phyloP scores from a whole-genome alignment of 1,284 basidiomycete species.

The Abortiporus biennis region DNA sequence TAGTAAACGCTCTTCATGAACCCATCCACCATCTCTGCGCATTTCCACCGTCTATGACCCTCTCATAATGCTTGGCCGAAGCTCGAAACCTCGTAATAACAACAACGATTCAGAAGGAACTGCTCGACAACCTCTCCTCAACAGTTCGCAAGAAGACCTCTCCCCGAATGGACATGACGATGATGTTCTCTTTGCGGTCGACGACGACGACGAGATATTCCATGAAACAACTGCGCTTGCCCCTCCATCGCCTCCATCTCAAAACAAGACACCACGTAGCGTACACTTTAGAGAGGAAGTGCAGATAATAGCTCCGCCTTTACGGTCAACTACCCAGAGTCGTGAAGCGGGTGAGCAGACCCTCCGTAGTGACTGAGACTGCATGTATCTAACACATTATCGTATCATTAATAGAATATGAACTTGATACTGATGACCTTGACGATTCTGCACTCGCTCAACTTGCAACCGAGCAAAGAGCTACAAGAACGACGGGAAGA shows the following conservation, averaged over 20 bases:
- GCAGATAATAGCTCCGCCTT: slow-evolving; percentile 56
- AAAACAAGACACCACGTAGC: slow-evolving; percentile 16
- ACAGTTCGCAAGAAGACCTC: slow-evolving; percentile 33
- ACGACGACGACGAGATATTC: slow-evolving; percentile 23
- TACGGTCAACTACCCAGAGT: slow-evolving; percentile 65
- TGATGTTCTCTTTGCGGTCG: slow-evolving; percentile 26
- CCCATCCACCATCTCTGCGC: too few relatives aligned
- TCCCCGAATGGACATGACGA: slow-evolving; percentile 14
- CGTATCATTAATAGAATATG: slow-evolving; percentile 50
- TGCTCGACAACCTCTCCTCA: slow-evolving; percentile 49
- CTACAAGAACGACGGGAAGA: slow-evolving; percentile 28
- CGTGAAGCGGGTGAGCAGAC: slow-evolving; percentile 66
- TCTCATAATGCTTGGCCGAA: slow-evolving; percentile 24
- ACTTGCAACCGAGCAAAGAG: slow-evolving; percentile 24
- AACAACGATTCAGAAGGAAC: slow-evolving; percentile 31
- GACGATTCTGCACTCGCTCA: slow-evolving; percentile 49
- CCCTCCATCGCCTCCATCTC: slow-evolving; percentile 9
- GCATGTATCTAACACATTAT: neutral
- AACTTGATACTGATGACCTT: slow-evolving; percentile 71
- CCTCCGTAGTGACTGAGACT: neutral
- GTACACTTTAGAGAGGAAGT: slow-evolving; percentile 66
- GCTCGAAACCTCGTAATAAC: slow-evolving; percentile 26
- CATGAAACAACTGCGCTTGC: slow-evolving; percentile 23
- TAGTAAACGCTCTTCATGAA: too few relatives aligned
- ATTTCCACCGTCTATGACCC: neutral